phyloP scores from a whole-genome alignment of 305 asterid genomes.

The Fraxinus floribunda region DNA sequence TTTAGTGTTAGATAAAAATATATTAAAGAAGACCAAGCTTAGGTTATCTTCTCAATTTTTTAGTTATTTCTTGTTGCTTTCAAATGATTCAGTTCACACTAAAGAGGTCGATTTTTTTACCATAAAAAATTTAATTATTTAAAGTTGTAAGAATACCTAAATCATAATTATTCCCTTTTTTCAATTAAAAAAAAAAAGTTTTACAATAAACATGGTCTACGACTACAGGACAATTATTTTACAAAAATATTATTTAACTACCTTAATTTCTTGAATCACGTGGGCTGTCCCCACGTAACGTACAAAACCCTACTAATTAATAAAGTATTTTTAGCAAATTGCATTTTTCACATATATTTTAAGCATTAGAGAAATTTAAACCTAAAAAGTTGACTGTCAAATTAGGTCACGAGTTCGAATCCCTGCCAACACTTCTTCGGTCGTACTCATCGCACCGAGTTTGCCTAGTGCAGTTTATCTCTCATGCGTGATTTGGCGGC shows the following conservation, averaged over 20 bases:
- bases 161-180: not conserved
- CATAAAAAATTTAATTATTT: not conserved
- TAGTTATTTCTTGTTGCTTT: not conserved
- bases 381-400: constrained; percentile 16
- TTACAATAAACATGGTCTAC: not conserved
- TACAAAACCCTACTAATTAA: not conserved
- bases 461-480: too few relatives aligned
- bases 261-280: not conserved
- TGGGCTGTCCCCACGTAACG: constrained; percentile 1
- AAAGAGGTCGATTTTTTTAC: not conserved
- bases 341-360: not conserved
- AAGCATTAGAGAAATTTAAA: not conserved
- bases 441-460: too few relatives aligned
- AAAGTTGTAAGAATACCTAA: not conserved
- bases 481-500: too few relatives aligned
- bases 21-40: not conserved
- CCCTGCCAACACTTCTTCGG: too few relatives aligned
- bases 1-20: not conserved
- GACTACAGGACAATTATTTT: not conserved
- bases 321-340: not conserved
- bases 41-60: not conserved
- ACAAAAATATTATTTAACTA: not conserved
- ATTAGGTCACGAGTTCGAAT: not conserved
- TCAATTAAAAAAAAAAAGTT: not conserved
- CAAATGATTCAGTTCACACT: constrained; percentile 4